These are phyloP conservation scores for Aspergillus sp. DNA, from an alignment of 2,329 filamentous ascomycete species.

Conservation along the genomic window DNA sequence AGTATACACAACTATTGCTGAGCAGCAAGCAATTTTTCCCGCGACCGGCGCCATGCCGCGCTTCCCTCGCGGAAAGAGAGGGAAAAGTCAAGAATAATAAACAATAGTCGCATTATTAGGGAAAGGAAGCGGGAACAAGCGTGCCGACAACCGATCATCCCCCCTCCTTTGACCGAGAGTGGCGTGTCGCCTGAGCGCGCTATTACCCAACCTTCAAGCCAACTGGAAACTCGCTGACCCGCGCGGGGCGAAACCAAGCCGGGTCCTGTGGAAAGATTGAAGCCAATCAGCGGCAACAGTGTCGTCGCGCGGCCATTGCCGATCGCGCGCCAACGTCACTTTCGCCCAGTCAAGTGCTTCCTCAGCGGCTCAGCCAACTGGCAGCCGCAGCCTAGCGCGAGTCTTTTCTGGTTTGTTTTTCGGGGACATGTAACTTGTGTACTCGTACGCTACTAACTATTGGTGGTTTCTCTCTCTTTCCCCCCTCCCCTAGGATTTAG, in stretches of 20 bases:
- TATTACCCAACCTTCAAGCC: constrained; percentile 7
- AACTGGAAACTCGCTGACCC: constrained; percentile 21
- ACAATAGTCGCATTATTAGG: neutral
- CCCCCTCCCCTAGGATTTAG: too few species aligned
- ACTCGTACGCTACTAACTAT: neutral
- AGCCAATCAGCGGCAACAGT: constrained; percentile 12
- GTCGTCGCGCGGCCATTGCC: constrained; percentile 25
- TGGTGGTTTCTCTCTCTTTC: neutral
- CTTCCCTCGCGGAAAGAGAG: constrained; percentile 16
- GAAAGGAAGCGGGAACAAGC: constrained; percentile 6
- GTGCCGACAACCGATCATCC: constrained; percentile 7
- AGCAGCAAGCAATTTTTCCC: neutral
- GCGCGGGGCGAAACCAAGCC: constrained; percentile 15
- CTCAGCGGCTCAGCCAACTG: constrained; percentile 20
- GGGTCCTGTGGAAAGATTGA: constrained; percentile 7
- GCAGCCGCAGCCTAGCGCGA: constrained; percentile 16
- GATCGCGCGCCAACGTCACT: constrained; percentile 32
- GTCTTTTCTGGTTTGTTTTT: neutral
- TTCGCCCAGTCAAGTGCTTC: constrained; percentile 9
- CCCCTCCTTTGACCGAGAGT: constrained; percentile 10
- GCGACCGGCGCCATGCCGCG: constrained; percentile 14
- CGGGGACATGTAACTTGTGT: neutral
- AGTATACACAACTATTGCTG: too few species aligned
- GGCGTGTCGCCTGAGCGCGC: constrained; percentile 27
- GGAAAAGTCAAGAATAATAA: neutral